Base-by-base conservation (phyloP, 2,329 filamentous ascomycete genomes). In the Colletotrichum paranaense region DNA sequence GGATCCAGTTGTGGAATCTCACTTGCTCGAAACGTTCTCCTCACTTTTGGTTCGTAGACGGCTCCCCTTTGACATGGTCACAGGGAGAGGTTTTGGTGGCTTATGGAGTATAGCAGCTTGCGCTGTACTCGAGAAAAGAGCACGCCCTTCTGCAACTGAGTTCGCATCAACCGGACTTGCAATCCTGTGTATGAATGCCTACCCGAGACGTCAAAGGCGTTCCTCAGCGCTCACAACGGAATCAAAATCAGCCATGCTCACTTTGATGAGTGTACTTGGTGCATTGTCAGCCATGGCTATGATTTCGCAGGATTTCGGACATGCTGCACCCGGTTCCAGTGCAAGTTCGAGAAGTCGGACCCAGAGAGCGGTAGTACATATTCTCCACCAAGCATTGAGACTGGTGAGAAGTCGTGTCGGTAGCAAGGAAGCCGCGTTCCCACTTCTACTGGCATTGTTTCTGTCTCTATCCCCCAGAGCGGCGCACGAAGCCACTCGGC, bases 221-320 rank as follows among this genome's bases (percentile, higher is more conserved):
- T 53, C 32, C 12, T n/a, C 53, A 57, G 32, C 46, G 24, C 26
- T 14, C 52, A 32, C 5, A 28, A 30, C 26, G 16, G 30, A n/a
- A 22, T 30, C 53, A 32, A 35, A 46, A 9, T 19, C 68, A 12
- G 75, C 32, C 62, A 74, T 32, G 58, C 46, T 11, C 55, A 75
- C 38, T 42, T 74, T 83, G 28, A 76, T 76, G n/a, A 79, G 78
- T 49, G 72, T 83, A 11, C 73, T 77, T 9, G 80, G 80, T 19
- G 80, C 78, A n/a, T 62, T 83, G 38, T 73, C 76, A 16, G 78
- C 80, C 8, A 79, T 79, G 65, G 76, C 76, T 11, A 75, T 77
- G 60, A 28, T 66, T 11, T 73, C 73, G 4, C 46, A 35, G 74
- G 74, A 30, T 22, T 57, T 73, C 8, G 60, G 71, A 16, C 28